Evolutionary conservation across 2,329 filamentous ascomycete genomes (phyloP).

Genomic region (Calonectria pseudoreteaudii): DNA sequence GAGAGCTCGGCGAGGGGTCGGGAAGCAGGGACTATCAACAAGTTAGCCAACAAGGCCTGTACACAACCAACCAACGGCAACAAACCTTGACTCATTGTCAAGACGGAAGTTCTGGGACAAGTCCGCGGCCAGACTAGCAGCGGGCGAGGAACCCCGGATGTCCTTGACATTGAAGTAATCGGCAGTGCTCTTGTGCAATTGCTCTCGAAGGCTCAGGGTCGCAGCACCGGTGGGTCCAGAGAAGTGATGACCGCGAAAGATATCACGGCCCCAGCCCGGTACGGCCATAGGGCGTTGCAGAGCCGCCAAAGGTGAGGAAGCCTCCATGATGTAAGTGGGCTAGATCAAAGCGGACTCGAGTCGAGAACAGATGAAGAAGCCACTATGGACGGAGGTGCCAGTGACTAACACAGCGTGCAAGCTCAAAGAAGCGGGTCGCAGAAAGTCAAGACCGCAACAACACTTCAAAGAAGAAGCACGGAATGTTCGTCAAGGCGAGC

Average conservation of each 20-base stretch:
- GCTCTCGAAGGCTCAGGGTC: conserved; percentile 84
- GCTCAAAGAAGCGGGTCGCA: conserved; percentile 39
- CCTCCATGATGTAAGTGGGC: conserved; percentile 74
- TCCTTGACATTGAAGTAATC: conserved; percentile 89
- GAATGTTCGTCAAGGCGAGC: conserved; percentile 24
- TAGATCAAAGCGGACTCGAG: conserved; percentile 26
- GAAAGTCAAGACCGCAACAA: conserved; percentile 50
- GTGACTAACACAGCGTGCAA: conserved; percentile 38
- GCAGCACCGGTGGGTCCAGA: conserved; percentile 69
- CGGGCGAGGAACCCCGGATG: conserved; percentile 87
- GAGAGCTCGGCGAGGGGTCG: conserved; percentile 55
- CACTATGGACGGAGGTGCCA: conserved; percentile 38
- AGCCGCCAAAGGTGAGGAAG: conserved; percentile 92
- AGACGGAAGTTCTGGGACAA: conserved; percentile 97
- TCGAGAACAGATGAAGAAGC: conserved; percentile 34
- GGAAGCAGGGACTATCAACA: conserved; percentile 52
- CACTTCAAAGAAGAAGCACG: conserved; percentile 25
- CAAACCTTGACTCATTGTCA: conserved; percentile 84
- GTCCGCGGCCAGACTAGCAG: conserved; percentile 90
- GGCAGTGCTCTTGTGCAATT: conserved; percentile 67
- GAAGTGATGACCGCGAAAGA: conserved; percentile 65
- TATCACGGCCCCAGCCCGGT: conserved; percentile 70
- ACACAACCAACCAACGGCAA: conserved; percentile 33
- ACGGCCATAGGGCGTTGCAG: conserved; percentile 80
- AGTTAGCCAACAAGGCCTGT: conserved; percentile 29